Base-by-base conservation (phyloP, 176 grass and related monocot species). In the Oryza brachyantha region DNA sequence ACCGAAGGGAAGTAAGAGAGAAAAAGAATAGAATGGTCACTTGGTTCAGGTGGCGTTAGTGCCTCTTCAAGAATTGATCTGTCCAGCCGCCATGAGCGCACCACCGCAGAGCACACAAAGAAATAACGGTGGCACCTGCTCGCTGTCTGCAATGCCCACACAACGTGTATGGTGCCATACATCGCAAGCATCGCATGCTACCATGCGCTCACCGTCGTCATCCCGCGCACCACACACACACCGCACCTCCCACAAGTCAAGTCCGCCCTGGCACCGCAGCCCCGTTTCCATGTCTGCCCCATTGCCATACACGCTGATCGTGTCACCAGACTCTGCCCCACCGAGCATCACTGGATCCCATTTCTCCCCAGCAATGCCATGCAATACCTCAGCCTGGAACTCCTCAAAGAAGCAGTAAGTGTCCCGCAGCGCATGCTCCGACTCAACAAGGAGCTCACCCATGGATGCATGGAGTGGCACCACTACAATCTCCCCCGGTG, bases 321-420 rank as follows among this genome's bases (percentile, higher is more conserved):
- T 80, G 76, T 79, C 86, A 50, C 91, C 89, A 8, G 89, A 90
- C 80, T 97, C 82, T n/a, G 87, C 91, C 39, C 94, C 94, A 65
- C 94, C 94, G 85, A 91, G 86, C 85, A 98, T 83, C 80, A 98
- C 96, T 1, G 96, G 92, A 55, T 98, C 96, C 92, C 92, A 91
- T 41, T 80, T 82, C 77, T 98, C 87, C 38, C 96, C 96, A 67
- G 77, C 66, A 59, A 94, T 77, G 8, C 96, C 92, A 52, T 94
- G 80, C 61, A 94, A 43, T 12, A 61, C 68, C 48, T 83, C 75
- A 9, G 83, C 96, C 54, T 22, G 70, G 76, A 98, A 98, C 74
- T 65, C 69, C 60, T 93, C 86, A 74, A 98, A 79, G 52, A 87
- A 81, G 81, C 81, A 98, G 77, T 98, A 98, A 0, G 92, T 91